Base-by-base conservation (phyloP, 176 grass and related monocot genomes). In the Carex scoparia region DNA sequence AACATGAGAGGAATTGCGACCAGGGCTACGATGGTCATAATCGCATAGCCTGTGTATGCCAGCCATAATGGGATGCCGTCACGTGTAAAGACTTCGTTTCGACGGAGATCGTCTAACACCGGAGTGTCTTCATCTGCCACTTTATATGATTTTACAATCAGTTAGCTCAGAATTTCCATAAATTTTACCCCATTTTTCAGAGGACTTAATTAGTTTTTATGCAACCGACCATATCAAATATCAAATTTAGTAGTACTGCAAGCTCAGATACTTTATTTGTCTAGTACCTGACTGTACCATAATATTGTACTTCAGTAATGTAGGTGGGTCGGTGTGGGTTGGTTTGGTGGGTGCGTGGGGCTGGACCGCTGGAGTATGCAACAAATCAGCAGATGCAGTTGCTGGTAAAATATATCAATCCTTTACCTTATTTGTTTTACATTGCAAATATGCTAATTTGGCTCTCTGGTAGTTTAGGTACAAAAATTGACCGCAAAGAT, bases 1-100 rank as follows among this genome's bases (percentile, higher is more conserved):
- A 99, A 95, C 93, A 99, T 99, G 40, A 94, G 65, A 27, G 96
- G 93, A 86, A 99, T 92, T 11, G 56, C 23, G 64, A 95, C 67
- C 63, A 91, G 73, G 19, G 96, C 86, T 58, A 88, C 10, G 30
- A 91, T 18, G 58, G 88, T 86, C 71, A 99, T 65, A 65, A 84
- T 63, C 40, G 75, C 64, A 66, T 99, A 99, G 63, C 91, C 91
- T 74, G 61, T 83, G 72, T 61, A 92, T 59, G 91, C 93, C 60
- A 99, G 70, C 96, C 96, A 95, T 12, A 79, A 23, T 4, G 93
- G 91, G 14, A 95, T 89, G 60, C 60, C 84, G 7, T 95, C 96
- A 51, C 69, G 93, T 63, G 66, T 84, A 30, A 99, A 95, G 85
- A 99, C 32, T 40, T 99, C 96, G 55, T 92, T 89, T 16, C 88